phyloP scores from a whole-genome alignment of 2,329 filamentous ascomycete species.

The Zasmidium cellare region DNA sequence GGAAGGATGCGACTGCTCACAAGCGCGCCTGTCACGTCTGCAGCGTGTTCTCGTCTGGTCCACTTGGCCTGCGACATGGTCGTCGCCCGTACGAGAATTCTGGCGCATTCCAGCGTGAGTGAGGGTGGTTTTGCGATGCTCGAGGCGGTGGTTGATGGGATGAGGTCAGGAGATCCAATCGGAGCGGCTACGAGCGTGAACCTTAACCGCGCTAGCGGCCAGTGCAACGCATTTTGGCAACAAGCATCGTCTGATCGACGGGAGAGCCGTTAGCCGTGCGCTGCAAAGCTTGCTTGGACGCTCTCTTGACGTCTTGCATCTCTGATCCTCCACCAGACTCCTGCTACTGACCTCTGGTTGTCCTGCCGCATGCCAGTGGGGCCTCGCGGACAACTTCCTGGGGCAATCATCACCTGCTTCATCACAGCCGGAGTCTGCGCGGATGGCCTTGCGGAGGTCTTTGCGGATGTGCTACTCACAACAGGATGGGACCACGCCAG shows the following conservation, averaged over 20 bases:
- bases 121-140: neutral
- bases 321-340: no score
- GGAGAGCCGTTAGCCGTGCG: neutral
- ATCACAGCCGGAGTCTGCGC: no score
- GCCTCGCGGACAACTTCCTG: neutral
- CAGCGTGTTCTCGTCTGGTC: neutral
- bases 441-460: no score
- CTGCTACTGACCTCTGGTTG: no score
- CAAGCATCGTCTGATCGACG: neutral
- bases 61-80: neutral
- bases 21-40: neutral
- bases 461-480: no score
- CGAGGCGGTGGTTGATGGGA: neutral
- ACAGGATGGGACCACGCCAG: no score
- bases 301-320: neutral
- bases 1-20: neutral
- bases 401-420: neutral
- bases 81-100: neutral
- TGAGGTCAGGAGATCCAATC: slow-evolving; percentile 4
- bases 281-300: neutral
- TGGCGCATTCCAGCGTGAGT: neutral
- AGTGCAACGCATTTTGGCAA: neutral
- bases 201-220: neutral
- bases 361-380: neutral
- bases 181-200: neutral